Conservation (phyloP, 1,139 yeast species). For the Candida glucosophila region DNA sequence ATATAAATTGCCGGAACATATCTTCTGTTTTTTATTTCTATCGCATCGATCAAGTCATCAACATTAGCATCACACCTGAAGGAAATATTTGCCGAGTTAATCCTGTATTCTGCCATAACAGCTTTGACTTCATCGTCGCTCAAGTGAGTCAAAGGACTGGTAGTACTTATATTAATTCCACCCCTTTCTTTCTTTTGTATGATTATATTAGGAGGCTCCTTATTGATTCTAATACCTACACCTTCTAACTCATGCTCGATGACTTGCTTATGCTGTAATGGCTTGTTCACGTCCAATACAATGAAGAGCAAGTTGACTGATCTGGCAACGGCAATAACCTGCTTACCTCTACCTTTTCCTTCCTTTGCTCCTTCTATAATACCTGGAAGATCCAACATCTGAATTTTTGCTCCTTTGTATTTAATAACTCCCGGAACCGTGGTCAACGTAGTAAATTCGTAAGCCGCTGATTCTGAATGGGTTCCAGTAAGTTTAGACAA, state of each 20-base stretch:
- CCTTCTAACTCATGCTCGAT: conserved; percentile 95
- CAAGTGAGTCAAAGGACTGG: conserved; percentile 85
- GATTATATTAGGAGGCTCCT: conserved; percentile 84
- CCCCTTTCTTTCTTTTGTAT: conserved; percentile 92
- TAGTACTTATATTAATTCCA: conserved; percentile 86
- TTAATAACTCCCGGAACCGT: conserved; percentile 96
- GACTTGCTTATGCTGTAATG: conserved; percentile 85
- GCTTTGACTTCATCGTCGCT: conserved; percentile 92
- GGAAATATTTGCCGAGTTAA: conserved; percentile 94
- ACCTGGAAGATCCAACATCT: conserved; percentile 97
- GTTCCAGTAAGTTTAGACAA: conserved; percentile 88
- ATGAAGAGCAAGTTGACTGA: conserved; percentile 89
- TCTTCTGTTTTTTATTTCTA: conserved; percentile 82
- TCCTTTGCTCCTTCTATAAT: conserved; percentile 98
- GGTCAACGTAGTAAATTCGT: conserved; percentile 93
- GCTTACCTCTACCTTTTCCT: conserved; percentile 98
- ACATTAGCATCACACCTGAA: conserved; percentile 97
- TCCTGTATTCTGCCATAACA: conserved; percentile 89
- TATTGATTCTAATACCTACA: conserved; percentile 90
- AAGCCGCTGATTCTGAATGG: conserved; percentile 94
- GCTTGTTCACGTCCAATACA: conserved; percentile 92
- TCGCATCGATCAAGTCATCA: conserved; percentile 89
- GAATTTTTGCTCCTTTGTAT: conserved; percentile 95
- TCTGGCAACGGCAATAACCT: conserved; percentile 96
- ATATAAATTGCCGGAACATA: conserved; percentile 95